Evolutionary conservation across 1,284 basidiomycete genomes (phyloP).

Genomic region (Cryptococcus neoformans): DNA sequence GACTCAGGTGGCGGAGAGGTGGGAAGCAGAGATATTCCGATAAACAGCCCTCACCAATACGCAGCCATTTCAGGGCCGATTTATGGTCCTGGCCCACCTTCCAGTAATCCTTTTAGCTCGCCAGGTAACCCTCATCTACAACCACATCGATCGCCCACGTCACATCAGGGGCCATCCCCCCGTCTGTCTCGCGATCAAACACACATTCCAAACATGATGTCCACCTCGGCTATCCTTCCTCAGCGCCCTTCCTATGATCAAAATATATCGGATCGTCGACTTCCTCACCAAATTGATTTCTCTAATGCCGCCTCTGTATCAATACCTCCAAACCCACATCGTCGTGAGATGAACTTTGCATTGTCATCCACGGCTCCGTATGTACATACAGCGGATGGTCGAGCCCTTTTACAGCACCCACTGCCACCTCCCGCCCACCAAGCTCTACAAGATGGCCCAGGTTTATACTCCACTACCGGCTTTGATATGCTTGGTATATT

Average conservation of each 20-base stretch:
- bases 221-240: conserved; percentile 20
- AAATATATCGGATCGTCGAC: not conserved
- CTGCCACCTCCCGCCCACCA: conserved; percentile 17
- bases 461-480: conserved; percentile 77
- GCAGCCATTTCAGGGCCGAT: not conserved
- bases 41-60: not conserved
- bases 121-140: not conserved
- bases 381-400: conserved; percentile 33
- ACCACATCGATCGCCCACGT: not conserved
- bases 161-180: not conserved
- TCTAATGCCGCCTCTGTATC: conserved; percentile 22
- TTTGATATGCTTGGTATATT: conserved; percentile 86
- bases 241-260: conserved; percentile 9
- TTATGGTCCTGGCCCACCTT: too few relatives aligned
- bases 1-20: not conserved
- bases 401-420: conserved; percentile 18
- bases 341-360: conserved; percentile 31
- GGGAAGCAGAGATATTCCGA: not conserved
- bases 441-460: conserved; percentile 35
- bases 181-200: not conserved
- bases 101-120: too few relatives aligned
- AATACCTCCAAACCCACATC: conserved; percentile 10
- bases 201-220: conserved; percentile 12
- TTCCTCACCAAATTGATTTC: conserved; percentile 6
- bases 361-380: conserved; percentile 34